Evolutionary conservation across 192 early-diverging fungal species (phyloP).

Genomic region (Kickxella alabastrina): DNA sequence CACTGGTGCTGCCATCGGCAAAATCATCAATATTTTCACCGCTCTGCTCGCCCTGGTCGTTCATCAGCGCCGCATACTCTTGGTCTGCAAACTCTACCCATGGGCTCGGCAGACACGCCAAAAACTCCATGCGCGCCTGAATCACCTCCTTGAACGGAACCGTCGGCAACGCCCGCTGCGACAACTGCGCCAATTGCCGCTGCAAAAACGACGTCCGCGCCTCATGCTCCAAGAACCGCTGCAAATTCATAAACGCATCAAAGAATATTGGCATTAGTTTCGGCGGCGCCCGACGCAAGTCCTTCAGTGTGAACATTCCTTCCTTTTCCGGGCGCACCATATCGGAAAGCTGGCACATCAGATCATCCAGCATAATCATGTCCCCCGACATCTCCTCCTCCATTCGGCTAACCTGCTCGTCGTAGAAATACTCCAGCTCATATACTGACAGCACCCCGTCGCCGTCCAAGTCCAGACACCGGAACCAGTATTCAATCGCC

Average conservation of each 20-base stretch:
- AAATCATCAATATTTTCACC: background rate
- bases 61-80: conserved; percentile 49
- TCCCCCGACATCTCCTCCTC: conserved; percentile 51
- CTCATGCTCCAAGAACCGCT: conserved; percentile 51
- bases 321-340: conserved; percentile 38
- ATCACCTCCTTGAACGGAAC: conserved; percentile 43
- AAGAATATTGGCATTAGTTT: conserved; percentile 42
- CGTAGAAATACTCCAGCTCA: conserved; percentile 82
- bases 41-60: conserved; percentile 34
- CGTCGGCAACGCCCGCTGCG: conserved; percentile 41
- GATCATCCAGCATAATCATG: conserved; percentile 45
- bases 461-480: conserved; percentile 86
- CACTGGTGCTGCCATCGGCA: background rate
- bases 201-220: conserved; percentile 46
- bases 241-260: conserved; percentile 52
- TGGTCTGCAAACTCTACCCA: conserved; percentile 54
- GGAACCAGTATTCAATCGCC: conserved; percentile 83
- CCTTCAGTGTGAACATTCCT: conserved; percentile 50
- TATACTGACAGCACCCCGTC: conserved; percentile 83
- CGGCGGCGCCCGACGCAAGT: conserved; percentile 35
- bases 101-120: conserved; percentile 43
- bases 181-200: conserved; percentile 46
- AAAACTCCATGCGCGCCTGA: conserved; percentile 43
- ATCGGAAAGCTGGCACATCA: conserved; percentile 53
- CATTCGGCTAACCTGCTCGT: conserved; percentile 76